phyloP scores from a whole-genome alignment of 441 rosid genomes.

The Corymbia calophylla region DNA sequence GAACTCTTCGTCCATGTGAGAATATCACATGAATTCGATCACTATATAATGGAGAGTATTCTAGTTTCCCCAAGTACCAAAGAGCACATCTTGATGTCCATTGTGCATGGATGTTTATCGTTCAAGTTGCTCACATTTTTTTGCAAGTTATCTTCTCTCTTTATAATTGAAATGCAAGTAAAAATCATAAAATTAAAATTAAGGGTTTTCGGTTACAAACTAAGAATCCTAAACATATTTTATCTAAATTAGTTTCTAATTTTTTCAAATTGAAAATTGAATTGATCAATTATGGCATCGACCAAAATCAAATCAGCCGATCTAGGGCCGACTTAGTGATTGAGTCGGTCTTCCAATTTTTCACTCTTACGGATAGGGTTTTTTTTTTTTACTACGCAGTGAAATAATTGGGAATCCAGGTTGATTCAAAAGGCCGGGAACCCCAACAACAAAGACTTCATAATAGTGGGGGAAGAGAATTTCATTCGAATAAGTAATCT shows the following conservation, averaged over 20 bases:
- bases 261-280: background rate
- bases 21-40: background rate
- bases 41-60: background rate
- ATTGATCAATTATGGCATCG: background rate
- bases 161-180: background rate
- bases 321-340: no score
- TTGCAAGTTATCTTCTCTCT: background rate
- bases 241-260: rapidly evolving
- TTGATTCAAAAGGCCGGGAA: background rate
- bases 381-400: background rate
- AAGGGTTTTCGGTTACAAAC: background rate
- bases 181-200: background rate
- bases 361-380: background rate
- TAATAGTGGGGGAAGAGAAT: background rate
- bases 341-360: background rate
- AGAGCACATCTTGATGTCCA: background rate
- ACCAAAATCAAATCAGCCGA: no score
- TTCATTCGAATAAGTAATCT: background rate
- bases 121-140: background rate
- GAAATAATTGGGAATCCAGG: background rate
- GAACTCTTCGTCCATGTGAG: background rate
- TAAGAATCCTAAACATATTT: background rate
- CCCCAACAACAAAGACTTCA: background rate
- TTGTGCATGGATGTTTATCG: background rate
- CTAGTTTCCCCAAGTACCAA: background rate